Base-by-base conservation (phyloP, 495 filamentous ascomycete species). In the Barbatosphaeria neglecta region DNA sequence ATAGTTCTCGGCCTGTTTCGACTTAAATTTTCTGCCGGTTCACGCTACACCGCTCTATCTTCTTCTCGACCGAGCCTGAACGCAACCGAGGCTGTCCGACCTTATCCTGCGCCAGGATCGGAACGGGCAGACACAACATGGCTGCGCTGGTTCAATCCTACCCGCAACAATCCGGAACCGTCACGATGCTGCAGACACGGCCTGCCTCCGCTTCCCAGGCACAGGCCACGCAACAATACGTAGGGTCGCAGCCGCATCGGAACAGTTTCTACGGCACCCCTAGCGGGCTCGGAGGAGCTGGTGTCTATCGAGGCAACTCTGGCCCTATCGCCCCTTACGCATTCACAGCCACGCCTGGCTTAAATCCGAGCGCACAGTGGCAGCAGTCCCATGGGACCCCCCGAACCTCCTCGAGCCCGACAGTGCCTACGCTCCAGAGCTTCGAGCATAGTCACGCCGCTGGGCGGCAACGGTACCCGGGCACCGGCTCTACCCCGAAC, bases 71-170 rank as follows among this genome's bases (percentile, higher is more conserved):
- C n/a, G n/a, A n/a, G n/a, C n/a, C n/a, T n/a, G n/a, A n/a, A n/a
- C n/a, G n/a, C n/a, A n/a, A 35, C 31, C 31, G 13, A 35, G 31
- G 13, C 31, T 35, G 13, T 1, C 16, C 31, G 13, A n/a, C 13
- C 24, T 9, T 25, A 6, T 35, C 13, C 31, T 4, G 4, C 31
- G 13, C 31, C 16, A n/a, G 11, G 2, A 35, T n/a, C 15, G 9
- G 31, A 35, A n/a, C n/a, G n/a, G n/a, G n/a, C 13, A 35, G 31
- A 15, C 27, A 15, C 58, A 78, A 51, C 59, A 94, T 94, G 87
- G 87, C 87, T 70, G 86, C 87, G 66, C 76, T 94, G 70, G 86
- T 92, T 66, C 87, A 94, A 74, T 78, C 87, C 51, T 89, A 90
- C 61, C 83, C 87, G 56, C 79, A 85, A 67, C 86, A 87, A 66